phyloP scores from a whole-genome alignment of 331 rosid genomes.

The Telfairia occidentalis region DNA sequence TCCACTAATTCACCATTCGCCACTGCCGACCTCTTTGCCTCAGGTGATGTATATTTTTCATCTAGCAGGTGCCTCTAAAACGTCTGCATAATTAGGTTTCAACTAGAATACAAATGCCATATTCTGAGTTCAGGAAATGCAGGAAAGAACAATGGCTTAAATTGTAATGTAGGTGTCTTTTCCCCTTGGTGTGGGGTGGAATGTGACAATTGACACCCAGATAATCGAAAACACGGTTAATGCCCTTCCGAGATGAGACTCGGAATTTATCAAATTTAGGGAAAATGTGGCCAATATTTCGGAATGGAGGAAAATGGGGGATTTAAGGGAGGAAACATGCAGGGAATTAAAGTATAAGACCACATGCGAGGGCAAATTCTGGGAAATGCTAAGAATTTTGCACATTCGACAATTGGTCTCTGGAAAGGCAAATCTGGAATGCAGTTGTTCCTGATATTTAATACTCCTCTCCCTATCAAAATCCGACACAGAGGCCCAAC shows the following conservation, averaged over 20 bases:
- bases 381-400: conserved; percentile 34
- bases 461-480: conserved; percentile 52
- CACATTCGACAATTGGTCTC: conserved; percentile 56
- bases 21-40: not conserved
- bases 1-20: not conserved
- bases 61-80: not conserved
- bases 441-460: conserved; percentile 61
- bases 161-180: not conserved
- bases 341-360: conserved; percentile 44
- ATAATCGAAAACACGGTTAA: not conserved
- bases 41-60: not conserved
- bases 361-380: conserved; percentile 45
- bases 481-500: conserved; percentile 68
- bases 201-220: not conserved
- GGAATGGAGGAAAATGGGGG: not conserved
- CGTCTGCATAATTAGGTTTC: not conserved
- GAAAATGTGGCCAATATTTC: conserved; percentile 9
- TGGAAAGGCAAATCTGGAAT: conserved; percentile 67
- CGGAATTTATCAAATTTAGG: not conserved
- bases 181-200: not conserved
- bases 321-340: conserved; percentile 29
- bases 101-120: not conserved
- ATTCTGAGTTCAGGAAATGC: no score
- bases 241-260: not conserved
- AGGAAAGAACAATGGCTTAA: not conserved